Conservation (phyloP, 179 eudicot species). For the Camellia oleifera region DNA sequence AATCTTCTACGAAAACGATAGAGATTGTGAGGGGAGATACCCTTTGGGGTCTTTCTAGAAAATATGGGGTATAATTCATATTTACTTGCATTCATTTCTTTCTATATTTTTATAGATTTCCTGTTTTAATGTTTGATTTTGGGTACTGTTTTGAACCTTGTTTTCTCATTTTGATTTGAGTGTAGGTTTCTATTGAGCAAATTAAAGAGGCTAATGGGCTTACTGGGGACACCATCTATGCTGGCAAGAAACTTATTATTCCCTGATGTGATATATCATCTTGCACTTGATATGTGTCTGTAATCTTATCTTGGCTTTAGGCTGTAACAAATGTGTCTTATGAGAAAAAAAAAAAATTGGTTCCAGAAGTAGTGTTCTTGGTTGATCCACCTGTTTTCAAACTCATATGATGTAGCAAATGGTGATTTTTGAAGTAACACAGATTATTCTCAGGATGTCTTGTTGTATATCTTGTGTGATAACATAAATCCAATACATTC, state of each 20-base stretch:
- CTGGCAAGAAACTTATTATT: constrained; percentile 11
- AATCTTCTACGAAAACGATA: not conserved
- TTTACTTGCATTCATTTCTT: not conserved
- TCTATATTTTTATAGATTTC: not conserved
- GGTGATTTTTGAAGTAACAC: not conserved
- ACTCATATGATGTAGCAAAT: not conserved
- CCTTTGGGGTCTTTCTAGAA: constrained; percentile 12
- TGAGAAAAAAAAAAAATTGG: not conserved
- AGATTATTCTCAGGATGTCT: not conserved
- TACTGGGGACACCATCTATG: constrained; percentile 16
- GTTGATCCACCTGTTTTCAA: not conserved
- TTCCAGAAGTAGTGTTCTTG: not conserved
- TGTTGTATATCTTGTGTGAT: not conserved
- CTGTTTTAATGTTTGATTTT: too few relatives aligned
- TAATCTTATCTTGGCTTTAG: not conserved
- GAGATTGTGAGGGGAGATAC: constrained; percentile 13
- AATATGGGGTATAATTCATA: constrained; percentile 3
- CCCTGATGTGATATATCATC: constrained; percentile 5
- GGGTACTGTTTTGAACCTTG: too few relatives aligned
- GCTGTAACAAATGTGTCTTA: not conserved
- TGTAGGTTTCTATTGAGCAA: constrained; percentile 10
- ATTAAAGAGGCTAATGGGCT: constrained; percentile 19
- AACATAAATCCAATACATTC: too few relatives aligned
- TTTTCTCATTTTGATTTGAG: too few relatives aligned
- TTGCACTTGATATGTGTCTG: constrained; percentile 10